Percentiles rank a stretch among this genome's conserved stretches.
Evolutionary conservation across 345 rosid species (phyloP).

Genomic region (Aegle marmelos): DNA sequence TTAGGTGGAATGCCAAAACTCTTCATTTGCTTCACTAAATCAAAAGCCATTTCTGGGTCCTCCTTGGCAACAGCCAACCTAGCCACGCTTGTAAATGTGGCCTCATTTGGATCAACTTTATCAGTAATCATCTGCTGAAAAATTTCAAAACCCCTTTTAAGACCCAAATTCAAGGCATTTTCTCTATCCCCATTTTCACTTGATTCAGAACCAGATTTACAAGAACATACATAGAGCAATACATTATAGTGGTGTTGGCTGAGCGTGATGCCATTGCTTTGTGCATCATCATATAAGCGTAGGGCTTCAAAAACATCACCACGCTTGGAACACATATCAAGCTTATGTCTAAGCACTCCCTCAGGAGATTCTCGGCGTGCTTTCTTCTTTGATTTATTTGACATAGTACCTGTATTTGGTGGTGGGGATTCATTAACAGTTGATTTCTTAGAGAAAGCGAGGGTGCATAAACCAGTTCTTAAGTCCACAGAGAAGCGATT

Average conservation of each 20-base stretch:
- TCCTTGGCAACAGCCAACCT: conserved; percentile 73
- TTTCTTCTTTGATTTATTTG: conserved; percentile 50
- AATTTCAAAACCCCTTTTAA: conserved; percentile 76
- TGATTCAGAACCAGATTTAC: conserved; percentile 22
- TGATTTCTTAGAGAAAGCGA: conserved; percentile 31
- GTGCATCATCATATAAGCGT: conserved; percentile 76
- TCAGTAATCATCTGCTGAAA: conserved; percentile 66
- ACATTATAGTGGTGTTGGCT: conserved; percentile 61
- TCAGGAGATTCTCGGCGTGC: conserved; percentile 59
- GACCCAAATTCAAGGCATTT: conserved; percentile 32
- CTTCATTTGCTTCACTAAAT: conserved; percentile 82
- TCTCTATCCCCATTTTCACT: conserved; percentile 21
- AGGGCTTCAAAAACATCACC: conserved; percentile 74
- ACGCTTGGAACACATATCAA: conserved; percentile 65
- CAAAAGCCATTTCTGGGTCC: conserved; percentile 89
- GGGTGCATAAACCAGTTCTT: conserved; percentile 37
- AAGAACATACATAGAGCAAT: conserved; percentile 70
- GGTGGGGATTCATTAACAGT: conserved; percentile 25
- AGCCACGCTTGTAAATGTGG: conserved; percentile 82
- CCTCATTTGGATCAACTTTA: conserved; percentile 72
- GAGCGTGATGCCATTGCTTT: conserved; percentile 42
- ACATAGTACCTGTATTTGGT: conserved; percentile 19
- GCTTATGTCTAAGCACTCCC: conserved; percentile 42
- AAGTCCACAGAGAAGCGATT: conserved; percentile 20
- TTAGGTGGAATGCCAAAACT: conserved; percentile 59